Base-by-base conservation (phyloP, 257 asterid species). In the Solanum clarkiae region DNA sequence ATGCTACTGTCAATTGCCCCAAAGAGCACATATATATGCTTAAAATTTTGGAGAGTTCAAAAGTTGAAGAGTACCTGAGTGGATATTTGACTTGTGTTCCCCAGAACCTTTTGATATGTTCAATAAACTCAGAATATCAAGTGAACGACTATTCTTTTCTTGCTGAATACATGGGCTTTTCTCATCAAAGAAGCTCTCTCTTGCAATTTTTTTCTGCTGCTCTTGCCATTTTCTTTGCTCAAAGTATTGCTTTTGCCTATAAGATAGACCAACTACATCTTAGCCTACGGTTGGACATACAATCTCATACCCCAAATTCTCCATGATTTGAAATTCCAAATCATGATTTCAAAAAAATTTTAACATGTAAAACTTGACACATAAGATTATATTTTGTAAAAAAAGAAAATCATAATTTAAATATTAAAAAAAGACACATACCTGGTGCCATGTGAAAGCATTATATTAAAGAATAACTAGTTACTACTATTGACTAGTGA, bases 181-280 rank as follows among this genome's bases (percentile, higher is more conserved):
- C 87, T 89, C 96, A 87, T 89, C 93, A 72, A 86, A 86, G 88
- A 79, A 80, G 75, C 86, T 89, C 87, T 91, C 93, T 42, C 83
- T 85, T 62, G 86, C 91, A 82, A 87, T 84, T 79, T 82, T 82
- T 80, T 90, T 89, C 83, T 88, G 94, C 69, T 74, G 91, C 86
- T 90, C 95, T 87, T 91, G 94, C 29, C 92, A 91, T 88, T 89
- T 94, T 93, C 92, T 93, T 88, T 95, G 98, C 90, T 95, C 99
- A 89, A 94, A 95, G 80, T 93, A 95, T 66, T 93, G 98, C 62
- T 90, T 93, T 91, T 94, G 99, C 94, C 99, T 96, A 71, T 51
- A 83, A 84, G 55, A 70, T 68, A 77, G 83, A 82, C 82, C 45
- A 51, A 77, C 82, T 51, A 53, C 60, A 85, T 80, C 84, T 63